phyloP scores from a whole-genome alignment of 2,329 filamentous ascomycete species.

The Alternaria atra region DNA sequence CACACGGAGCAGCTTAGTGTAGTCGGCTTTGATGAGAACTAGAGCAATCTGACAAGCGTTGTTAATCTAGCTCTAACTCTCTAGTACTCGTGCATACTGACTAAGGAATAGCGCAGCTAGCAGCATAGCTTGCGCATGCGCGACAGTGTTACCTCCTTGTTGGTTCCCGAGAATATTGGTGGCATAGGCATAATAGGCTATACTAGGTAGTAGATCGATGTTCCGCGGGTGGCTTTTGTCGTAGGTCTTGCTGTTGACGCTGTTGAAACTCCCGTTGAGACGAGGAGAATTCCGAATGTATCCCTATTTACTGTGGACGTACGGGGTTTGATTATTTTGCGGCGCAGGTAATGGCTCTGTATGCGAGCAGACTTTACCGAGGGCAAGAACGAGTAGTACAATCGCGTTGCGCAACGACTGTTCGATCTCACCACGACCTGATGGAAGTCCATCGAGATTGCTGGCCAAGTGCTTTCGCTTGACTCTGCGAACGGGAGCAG shows the following conservation, averaged over 20 bases:
- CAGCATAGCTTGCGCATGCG: slow-evolving; percentile 84
- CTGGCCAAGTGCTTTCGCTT: slow-evolving; percentile 50
- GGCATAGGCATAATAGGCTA: slow-evolving; percentile 89
- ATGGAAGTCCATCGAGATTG: slow-evolving; percentile 36
- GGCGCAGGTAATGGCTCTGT: slow-evolving; percentile 61
- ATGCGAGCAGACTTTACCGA: slow-evolving; percentile 81
- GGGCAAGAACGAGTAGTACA: slow-evolving; percentile 80
- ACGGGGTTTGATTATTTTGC: slow-evolving; percentile 58
- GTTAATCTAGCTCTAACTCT: slow-evolving; percentile 79
- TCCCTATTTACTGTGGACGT: slow-evolving; percentile 32
- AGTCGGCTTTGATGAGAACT: slow-evolving; percentile 74
- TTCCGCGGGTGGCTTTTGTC: slow-evolving; percentile 62
- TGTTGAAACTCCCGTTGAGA: slow-evolving; percentile 48
- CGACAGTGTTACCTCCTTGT: slow-evolving; percentile 78
- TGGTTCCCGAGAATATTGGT: slow-evolving; percentile 89
- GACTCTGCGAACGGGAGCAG: slow-evolving; percentile 22
- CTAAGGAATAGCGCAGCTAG: slow-evolving; percentile 89
- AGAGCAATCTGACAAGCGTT: slow-evolving; percentile 69
- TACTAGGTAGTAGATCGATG: slow-evolving; percentile 84
- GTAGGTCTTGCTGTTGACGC: slow-evolving; percentile 37
- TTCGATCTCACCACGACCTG: slow-evolving; percentile 35
- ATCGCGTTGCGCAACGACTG: slow-evolving; percentile 70
- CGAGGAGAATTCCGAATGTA: slow-evolving; percentile 47
- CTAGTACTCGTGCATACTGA: slow-evolving; percentile 84
- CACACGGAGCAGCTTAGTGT: slow-evolving; percentile 39